These are phyloP conservation scores for Neoscytalidium dimidiatum DNA, from an alignment of 2,329 filamentous ascomycete genomes.

Conservation along the genomic window DNA sequence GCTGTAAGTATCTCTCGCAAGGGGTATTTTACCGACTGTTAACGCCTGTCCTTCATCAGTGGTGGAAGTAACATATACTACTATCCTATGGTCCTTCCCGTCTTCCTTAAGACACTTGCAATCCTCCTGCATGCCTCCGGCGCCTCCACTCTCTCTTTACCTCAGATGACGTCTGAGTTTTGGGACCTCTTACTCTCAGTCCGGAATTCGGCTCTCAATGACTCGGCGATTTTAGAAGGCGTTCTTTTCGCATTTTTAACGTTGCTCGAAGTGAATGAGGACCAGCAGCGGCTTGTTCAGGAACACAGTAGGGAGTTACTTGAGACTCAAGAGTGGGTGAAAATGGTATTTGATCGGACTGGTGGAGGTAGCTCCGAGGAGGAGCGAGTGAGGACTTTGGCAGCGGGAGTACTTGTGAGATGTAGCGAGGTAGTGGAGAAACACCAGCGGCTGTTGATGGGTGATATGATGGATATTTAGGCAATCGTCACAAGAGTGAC, in stretches of 20 bases:
- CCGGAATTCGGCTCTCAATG: conserved; percentile 48
- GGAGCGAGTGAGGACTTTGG: conserved; percentile 75
- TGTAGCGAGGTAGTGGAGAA: conserved; percentile 79
- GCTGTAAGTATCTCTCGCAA: conserved; percentile 34
- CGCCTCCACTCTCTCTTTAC: conserved; percentile 72
- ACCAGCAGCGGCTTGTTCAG: conserved; percentile 71
- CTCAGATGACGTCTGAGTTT: conserved; percentile 80
- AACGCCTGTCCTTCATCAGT: conserved; percentile 9
- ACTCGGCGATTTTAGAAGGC: conserved; percentile 69
- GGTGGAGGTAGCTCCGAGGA: conserved; percentile 57
- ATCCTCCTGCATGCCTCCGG: conserved; percentile 82
- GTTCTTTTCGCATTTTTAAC: conserved; percentile 79
- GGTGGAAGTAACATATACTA: conserved; percentile 57
- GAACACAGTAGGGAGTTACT: conserved; percentile 75
- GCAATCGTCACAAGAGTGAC: no score
- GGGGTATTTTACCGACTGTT: conserved; percentile 21
- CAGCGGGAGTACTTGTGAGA: conserved; percentile 75
- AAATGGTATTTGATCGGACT: conserved; percentile 66
- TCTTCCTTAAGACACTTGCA: conserved; percentile 84
- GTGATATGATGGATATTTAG: conserved; percentile 55
- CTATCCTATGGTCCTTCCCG: conserved; percentile 72
- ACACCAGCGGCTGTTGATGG: conserved; percentile 76
- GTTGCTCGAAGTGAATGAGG: conserved; percentile 77
- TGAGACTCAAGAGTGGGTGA: conserved; percentile 86
- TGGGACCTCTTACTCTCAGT: conserved; percentile 80